These are phyloP conservation scores for Neurospora sp. DNA, from an alignment of 2,329 filamentous ascomycete genomes.

Conservation along the genomic window DNA sequence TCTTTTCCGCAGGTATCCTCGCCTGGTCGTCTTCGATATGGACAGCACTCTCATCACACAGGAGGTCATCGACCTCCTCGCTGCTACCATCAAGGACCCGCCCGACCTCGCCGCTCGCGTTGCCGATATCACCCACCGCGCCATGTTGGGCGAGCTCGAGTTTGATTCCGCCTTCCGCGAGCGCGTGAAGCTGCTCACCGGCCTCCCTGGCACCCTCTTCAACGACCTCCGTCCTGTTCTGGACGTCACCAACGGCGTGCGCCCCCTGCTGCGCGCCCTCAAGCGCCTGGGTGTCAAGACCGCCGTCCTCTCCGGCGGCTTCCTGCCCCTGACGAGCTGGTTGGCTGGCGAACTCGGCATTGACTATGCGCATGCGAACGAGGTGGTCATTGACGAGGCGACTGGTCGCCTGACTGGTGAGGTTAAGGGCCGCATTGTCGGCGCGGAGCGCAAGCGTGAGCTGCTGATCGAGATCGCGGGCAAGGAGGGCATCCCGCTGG, in stretches of 20 bases:
- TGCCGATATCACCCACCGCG: constrained; percentile 79
- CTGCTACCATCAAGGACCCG: constrained; percentile 60
- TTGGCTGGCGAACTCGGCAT: constrained; percentile 71
- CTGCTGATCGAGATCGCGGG: constrained; percentile 61
- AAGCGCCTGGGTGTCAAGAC: constrained; percentile 76
- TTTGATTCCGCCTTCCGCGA: constrained; percentile 78
- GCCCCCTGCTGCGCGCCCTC: constrained; percentile 62
- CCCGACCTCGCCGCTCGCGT: constrained; percentile 71
- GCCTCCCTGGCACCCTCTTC: constrained; percentile 70
- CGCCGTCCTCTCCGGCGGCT: constrained; percentile 86
- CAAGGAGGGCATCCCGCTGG: constrained; percentile 54
- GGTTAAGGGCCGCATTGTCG: constrained; percentile 62
- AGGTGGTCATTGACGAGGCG: constrained; percentile 55
- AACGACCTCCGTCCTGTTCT: constrained; percentile 66
- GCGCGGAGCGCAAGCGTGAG: constrained; percentile 64
- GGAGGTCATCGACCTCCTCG: constrained; percentile 94
- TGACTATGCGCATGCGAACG: constrained; percentile 83
- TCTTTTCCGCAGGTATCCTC: constrained; percentile 68
- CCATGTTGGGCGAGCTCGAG: constrained; percentile 93
- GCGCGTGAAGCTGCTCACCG: constrained; percentile 70
- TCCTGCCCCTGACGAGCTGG: constrained; percentile 82
- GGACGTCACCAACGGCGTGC: constrained; percentile 72
- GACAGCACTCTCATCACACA: constrained; percentile 95
- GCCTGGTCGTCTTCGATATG: constrained; percentile 96
- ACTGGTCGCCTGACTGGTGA: constrained; percentile 57